phyloP scores from a whole-genome alignment of 441 rosid genomes.

The Aleurites moluccanus region DNA sequence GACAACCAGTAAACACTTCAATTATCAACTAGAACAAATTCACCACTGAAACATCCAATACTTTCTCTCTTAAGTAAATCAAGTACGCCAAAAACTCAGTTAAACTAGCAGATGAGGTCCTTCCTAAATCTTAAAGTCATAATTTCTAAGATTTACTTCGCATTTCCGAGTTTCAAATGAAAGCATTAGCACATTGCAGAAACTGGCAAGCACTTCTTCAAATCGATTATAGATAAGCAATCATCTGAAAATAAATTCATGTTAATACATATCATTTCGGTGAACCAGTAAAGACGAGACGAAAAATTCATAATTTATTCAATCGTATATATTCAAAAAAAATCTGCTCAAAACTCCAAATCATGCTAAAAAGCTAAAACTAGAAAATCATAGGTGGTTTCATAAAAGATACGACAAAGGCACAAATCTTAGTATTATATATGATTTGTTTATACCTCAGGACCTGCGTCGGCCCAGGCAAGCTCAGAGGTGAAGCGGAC shows the following conservation, averaged over 20 bases:
- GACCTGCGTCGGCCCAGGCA: constrained; percentile 98
- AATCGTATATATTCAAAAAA: too few relatives aligned
- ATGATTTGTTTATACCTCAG: constrained; percentile 51
- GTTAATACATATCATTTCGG: not conserved
- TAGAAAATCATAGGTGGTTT: not conserved
- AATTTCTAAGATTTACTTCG: not conserved
- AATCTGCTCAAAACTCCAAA: too few relatives aligned
- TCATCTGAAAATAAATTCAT: not conserved
- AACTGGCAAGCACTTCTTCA: not conserved
- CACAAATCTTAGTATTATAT: not conserved
- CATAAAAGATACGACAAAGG: not conserved
- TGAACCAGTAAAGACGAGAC: not conserved
- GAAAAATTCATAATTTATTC: not conserved
- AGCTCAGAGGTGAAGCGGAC: constrained; percentile 93
- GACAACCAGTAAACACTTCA: not conserved
- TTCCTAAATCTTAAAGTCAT: too few relatives aligned
- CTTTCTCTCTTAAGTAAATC: not conserved
- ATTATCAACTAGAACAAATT: not conserved
- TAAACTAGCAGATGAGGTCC: too few relatives aligned
- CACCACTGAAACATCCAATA: too few relatives aligned
- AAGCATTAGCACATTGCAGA: not conserved
- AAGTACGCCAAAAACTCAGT: not conserved
- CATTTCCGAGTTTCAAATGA: not conserved
- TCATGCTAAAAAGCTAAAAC: not conserved
- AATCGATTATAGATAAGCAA: too few relatives aligned